phyloP scores from a whole-genome alignment of 2,329 filamentous ascomycete species.

The Orbilia blumenaviensis region DNA sequence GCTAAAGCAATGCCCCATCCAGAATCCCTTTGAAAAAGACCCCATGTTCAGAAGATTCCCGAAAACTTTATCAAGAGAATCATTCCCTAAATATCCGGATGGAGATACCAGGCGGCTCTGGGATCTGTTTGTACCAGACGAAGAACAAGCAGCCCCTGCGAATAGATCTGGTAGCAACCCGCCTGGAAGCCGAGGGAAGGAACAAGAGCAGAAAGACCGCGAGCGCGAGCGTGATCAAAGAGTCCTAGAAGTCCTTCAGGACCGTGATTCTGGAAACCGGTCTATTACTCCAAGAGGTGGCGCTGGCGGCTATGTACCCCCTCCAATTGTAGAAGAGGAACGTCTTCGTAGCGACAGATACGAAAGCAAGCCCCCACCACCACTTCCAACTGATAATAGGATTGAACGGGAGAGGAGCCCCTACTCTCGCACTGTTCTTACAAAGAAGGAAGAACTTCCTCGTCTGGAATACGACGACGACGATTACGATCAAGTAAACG shows the following conservation, averaged over 20 bases:
- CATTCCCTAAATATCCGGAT: conserved; percentile 49
- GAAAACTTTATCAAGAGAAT: conserved; percentile 43
- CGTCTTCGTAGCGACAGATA: conserved; percentile 37
- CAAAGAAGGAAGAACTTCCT: conserved; percentile 23
- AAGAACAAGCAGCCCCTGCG: conserved; percentile 22
- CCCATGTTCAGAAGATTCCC: conserved; percentile 46
- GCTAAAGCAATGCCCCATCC: conserved; percentile 54
- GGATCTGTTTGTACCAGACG: conserved; percentile 51
- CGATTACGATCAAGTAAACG: conserved; percentile 19
- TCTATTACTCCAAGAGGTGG: conserved; percentile 34
- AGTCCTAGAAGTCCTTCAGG: conserved; percentile 42
- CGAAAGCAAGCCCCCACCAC: conserved; percentile 42
- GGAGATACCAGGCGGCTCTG: conserved; percentile 46
- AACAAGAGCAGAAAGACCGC: conserved; percentile 30
- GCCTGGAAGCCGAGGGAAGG: background rate
- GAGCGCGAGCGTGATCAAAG: conserved; percentile 47
- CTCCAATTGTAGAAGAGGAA: conserved; percentile 23
- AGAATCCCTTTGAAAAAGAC: conserved; percentile 53
- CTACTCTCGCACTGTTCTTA: conserved; percentile 31
- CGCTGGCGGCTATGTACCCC: conserved; percentile 26
- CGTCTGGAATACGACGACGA: conserved; percentile 34
- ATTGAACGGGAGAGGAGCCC: conserved; percentile 47
- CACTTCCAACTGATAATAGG: conserved; percentile 43
- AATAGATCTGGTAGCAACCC: conserved; percentile 9
- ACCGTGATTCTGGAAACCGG: conserved; percentile 31